phyloP scores from a whole-genome alignment of 2,329 filamentous ascomycete species.

The Bertia moriformis region DNA sequence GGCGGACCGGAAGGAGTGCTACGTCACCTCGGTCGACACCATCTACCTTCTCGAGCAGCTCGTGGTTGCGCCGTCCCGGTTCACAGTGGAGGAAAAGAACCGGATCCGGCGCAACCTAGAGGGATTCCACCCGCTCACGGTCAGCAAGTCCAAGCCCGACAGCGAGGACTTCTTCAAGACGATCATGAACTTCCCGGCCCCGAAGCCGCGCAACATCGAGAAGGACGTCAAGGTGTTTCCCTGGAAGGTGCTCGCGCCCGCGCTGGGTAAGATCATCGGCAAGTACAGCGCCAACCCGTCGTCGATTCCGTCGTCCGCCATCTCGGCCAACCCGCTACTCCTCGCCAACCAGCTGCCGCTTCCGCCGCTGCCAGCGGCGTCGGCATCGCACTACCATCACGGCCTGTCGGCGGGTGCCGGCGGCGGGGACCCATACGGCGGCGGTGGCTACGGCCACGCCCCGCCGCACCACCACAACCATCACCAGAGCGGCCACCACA shows the following conservation, averaged over 20 bases:
- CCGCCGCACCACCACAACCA: too few species aligned
- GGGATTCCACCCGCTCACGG: conserved; percentile 79
- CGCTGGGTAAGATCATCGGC: conserved; percentile 93
- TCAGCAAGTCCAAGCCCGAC: conserved; percentile 82
- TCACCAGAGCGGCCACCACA: too few species aligned
- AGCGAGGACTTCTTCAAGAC: conserved; percentile 97
- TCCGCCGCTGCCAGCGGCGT: neutral
- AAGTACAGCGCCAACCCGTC: conserved; percentile 52
- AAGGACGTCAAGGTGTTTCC: conserved; percentile 98
- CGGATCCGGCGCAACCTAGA: conserved; percentile 90
- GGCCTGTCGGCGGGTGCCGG: neutral
- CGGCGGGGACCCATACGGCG: too few species aligned
- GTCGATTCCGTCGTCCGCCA: neutral
- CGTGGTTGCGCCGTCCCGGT: conserved; percentile 59
- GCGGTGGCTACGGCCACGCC: too few species aligned
- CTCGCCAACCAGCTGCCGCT: neutral
- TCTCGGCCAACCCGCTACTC: neutral
- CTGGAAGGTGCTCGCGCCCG: conserved; percentile 76
- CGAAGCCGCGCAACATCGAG: conserved; percentile 93
- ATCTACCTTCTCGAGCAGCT: conserved; percentile 89
- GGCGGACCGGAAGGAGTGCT: conserved; percentile 81
- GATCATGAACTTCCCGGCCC: conserved; percentile 92
- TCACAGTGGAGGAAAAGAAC: conserved; percentile 97
- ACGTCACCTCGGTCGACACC: conserved; percentile 90
- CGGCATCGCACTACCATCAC: neutral